Percentiles rank a stretch among this genome's conserved stretches.
phyloP scores from a whole-genome alignment of 164 flowering plant species.

The Umbellularia californica region DNA sequence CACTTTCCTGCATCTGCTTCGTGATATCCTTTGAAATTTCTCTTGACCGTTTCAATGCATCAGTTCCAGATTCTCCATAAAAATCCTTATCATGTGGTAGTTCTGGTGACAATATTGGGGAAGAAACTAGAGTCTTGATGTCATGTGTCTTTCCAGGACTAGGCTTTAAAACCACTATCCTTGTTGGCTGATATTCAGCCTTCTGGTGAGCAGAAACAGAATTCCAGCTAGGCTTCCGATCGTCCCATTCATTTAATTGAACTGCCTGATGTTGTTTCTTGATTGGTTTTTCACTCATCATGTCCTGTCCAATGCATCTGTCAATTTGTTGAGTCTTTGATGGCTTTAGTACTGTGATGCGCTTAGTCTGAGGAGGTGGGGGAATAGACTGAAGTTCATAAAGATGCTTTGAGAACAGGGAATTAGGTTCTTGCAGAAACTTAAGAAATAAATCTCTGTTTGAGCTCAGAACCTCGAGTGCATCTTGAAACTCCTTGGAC shows the following conservation, averaged over 20 bases:
- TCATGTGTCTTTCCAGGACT: constrained; percentile 56
- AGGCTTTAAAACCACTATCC: constrained; percentile 57
- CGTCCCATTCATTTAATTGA: constrained; percentile 37
- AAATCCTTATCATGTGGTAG: constrained; percentile 25
- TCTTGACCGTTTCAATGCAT: constrained; percentile 47
- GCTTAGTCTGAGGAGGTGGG: constrained; percentile 60
- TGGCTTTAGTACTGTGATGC: constrained; percentile 86
- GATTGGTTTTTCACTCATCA: constrained; percentile 29
- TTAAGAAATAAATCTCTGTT: constrained; percentile 72
- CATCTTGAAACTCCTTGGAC: constrained; percentile 87
- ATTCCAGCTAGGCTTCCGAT: constrained; percentile 21
- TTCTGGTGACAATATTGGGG: constrained; percentile 43
- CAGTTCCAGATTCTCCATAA: constrained; percentile 44
- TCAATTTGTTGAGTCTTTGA: constrained; percentile 48
- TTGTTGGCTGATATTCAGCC: constrained; percentile 38
- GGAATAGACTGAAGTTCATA: constrained; percentile 43
- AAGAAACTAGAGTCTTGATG: constrained; percentile 39
- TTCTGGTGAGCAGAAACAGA: constrained; percentile 28
- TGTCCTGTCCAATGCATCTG: constrained; percentile 25
- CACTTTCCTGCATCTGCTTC: constrained; percentile 51
- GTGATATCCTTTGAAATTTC: constrained; percentile 68
- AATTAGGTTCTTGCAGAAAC: constrained; percentile 79
- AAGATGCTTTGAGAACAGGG: constrained; percentile 53
- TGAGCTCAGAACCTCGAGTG: constrained; percentile 75
- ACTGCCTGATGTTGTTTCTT: constrained; percentile 28